A percentile compares a stretch with the other conserved stretches of the same genome.
phyloP scores from a whole-genome alignment of 805 yeast species.

The Helenozyma rhizophorensis region DNA sequence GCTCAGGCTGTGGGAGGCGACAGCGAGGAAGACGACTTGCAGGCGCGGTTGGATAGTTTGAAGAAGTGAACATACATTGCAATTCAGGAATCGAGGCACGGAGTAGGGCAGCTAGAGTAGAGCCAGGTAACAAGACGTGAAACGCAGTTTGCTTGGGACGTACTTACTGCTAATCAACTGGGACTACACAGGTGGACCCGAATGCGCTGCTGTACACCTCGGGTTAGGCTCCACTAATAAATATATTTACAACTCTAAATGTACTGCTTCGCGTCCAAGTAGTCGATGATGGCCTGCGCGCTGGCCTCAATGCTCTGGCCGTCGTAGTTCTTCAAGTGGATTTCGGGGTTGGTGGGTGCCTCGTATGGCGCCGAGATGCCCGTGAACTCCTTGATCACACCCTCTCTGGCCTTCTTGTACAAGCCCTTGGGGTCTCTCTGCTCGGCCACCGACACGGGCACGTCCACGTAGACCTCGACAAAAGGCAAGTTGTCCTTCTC shows the following conservation, averaged over 20 bases:
- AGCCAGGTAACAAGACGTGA: too few species aligned
- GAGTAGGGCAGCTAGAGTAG: too few species aligned
- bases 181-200: too few species aligned
- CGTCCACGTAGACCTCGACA: conserved; percentile 88
- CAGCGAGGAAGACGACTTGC: conserved; percentile 73
- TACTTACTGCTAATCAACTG: too few species aligned
- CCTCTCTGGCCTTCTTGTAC: conserved; percentile 95
- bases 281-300: conserved; percentile 66
- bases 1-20: conserved; percentile 53
- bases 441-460: conserved; percentile 92
- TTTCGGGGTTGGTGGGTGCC: conserved; percentile 81
- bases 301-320: conserved; percentile 73
- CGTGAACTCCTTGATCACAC: conserved; percentile 88
- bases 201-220: too few species aligned
- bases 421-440: conserved; percentile 96
- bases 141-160: too few species aligned
- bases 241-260: conserved; percentile 12
- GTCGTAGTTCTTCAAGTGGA: conserved; percentile 68
- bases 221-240: neutral
- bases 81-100: too few species aligned
- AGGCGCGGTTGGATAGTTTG: conserved; percentile 80
- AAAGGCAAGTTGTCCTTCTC: conserved; percentile 72
- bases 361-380: conserved; percentile 96
- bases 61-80: conserved; percentile 59
- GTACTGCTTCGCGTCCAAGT: conserved; percentile 51